Evolutionary conservation across 345 rosid genomes (phyloP).

Genomic region (Syzygium aromaticum): DNA sequence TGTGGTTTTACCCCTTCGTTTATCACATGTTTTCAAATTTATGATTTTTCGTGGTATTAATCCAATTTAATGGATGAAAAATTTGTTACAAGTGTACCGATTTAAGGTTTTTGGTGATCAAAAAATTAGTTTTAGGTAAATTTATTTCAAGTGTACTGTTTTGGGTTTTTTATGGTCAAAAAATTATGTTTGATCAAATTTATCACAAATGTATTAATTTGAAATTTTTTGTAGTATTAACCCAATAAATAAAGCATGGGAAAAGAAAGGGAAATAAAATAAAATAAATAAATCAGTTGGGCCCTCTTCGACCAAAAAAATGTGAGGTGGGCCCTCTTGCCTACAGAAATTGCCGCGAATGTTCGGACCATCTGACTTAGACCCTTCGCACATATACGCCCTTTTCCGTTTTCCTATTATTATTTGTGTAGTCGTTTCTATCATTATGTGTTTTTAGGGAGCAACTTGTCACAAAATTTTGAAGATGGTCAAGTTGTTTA

Average conservation of each 20-base stretch:
- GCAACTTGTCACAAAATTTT: background rate
- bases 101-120: no score
- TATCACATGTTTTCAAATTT: no score
- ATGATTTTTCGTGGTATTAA: no score
- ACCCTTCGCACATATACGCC: background rate
- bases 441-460: background rate
- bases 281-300: background rate
- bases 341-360: background rate
- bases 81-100: no score
- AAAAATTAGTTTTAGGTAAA: no score
- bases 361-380: background rate
- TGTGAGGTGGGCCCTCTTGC: background rate
- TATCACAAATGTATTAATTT: no score
- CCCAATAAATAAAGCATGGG: background rate
- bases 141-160: no score
- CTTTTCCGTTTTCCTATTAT: background rate
- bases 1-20: no score
- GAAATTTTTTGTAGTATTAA: no score
- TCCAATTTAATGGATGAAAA: no score
- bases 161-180: no score
- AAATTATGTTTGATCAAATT: no score
- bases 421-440: background rate
- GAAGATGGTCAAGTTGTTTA: background rate
- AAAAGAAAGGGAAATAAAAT: background rate
- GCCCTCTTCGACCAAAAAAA: background rate